phyloP scores from a whole-genome alignment of 163 green algal species.

The Prototheca wickerhamii region DNA sequence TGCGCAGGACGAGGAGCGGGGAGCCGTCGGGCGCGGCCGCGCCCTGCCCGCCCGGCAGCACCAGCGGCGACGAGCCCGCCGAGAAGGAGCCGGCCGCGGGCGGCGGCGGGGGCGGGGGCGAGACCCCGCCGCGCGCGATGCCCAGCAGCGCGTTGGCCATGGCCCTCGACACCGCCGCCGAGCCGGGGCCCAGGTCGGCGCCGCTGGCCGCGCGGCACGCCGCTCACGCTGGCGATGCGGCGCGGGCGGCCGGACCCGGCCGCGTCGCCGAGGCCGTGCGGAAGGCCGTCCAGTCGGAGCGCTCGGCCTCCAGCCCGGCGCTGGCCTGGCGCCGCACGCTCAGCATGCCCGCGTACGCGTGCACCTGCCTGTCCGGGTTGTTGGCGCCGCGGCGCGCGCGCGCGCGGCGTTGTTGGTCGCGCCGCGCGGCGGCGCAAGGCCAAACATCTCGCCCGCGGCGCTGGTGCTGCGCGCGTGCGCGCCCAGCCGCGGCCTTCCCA shows the following conservation, averaged over 20 bases:
- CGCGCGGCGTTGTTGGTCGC: too few species aligned
- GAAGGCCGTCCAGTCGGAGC: not conserved
- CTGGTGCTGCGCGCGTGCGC: too few species aligned
- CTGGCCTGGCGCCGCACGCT: conserved; percentile 5
- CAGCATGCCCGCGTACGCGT: conserved; percentile 24
- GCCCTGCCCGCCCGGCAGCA: not conserved
- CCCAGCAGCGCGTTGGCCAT: conserved; percentile 5
- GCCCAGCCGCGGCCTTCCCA: too few species aligned
- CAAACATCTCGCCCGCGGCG: too few species aligned
- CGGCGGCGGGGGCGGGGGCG: too few species aligned
- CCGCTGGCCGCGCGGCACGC: too few species aligned
- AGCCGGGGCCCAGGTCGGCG: not conserved
- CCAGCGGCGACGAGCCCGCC: not conserved
- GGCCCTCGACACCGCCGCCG: not conserved
- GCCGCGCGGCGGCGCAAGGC: too few species aligned
- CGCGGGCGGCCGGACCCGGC: too few species aligned
- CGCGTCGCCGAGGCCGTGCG: too few species aligned
- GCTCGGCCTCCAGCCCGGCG: not conserved
- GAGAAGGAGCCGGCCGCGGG: not conserved
- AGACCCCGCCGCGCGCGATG: not conserved
- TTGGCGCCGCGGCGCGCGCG: not conserved
- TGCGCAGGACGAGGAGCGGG: not conserved
- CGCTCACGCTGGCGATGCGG: too few species aligned
- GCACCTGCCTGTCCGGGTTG: not conserved
- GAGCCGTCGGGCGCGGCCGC: too few species aligned